Evolutionary conservation across 257 asterid genomes (phyloP), one percentile per base, ranked within the genome.

Genomic region (Mentha longifolia): DNA sequence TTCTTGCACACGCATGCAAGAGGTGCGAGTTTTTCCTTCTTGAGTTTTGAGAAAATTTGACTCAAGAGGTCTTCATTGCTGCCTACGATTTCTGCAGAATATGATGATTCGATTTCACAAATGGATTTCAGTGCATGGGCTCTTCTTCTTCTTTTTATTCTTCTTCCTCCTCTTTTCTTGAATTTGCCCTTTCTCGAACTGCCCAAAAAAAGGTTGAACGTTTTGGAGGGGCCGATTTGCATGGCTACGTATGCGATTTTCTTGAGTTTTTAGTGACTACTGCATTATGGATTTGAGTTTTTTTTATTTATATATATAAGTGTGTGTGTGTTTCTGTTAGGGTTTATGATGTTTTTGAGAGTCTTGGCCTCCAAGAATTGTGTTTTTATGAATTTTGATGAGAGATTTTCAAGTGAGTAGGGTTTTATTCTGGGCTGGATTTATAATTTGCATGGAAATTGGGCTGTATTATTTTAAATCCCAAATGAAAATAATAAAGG

Each of bases 41-140:
- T 1, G 14, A 51, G 30, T 51, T 51, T 17, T 51, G 30, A 51
- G 3, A 51, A 19, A 25, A 51, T 51, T 51, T 16, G 2, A 9
- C 20, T 19, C 58, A 17, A 51, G 58, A 51, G 58, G 12, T 16
- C 57, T 51, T 51, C 2, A 19, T 51, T 51, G 58, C 22, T 17
- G 58, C 58, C 25, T 17, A 17, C 6, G 12, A 12, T 35, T 4
- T 65, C 45, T 46, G 71, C 59, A 25, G 71, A 65, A n/a, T 47
- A 9, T 31, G 71, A 66, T 51, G 58, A 3, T 17, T 51, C 58
- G 6, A 3, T 51, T 51, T 51, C 57, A 51, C 16, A 11, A 16
- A n/a, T 13, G 14, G 30, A 51, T 51, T 51, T 17, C 20, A 25
- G 0, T 51, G 58, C 58, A 30, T 15, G 8, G 16, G 9, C 25